Conservation (phyloP, 805 yeast genomes). For the Candida suzukii region DNA sequence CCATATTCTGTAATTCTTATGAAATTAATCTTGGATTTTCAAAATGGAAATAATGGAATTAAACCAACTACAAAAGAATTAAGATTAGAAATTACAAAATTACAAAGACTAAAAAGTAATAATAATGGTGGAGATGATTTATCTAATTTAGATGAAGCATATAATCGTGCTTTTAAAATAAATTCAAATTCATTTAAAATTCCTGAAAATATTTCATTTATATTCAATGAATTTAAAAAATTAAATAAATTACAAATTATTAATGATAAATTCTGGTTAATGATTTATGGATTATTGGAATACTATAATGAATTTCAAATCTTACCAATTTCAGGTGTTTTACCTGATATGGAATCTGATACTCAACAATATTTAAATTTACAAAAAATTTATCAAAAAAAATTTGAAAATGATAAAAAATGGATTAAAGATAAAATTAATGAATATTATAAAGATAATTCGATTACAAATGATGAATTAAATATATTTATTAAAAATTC, state of each 20-base stretch:
- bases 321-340: slow-evolving; percentile 65
- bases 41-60: slow-evolving; percentile 9
- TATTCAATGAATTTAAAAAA: slow-evolving; percentile 17
- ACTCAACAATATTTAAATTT: slow-evolving; percentile 54
- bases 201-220: slow-evolving; percentile 17
- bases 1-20: slow-evolving; percentile 63
- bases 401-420: slow-evolving; percentile 42
- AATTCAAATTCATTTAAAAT: slow-evolving; percentile 29
- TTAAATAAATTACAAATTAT: slow-evolving; percentile 1
- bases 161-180: slow-evolving; percentile 38
- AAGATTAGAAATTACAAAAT: slow-evolving; percentile 8
- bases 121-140: no score
- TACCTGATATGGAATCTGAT: slow-evolving; percentile 88
- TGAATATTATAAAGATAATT: slow-evolving; percentile 5
- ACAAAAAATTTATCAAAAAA: slow-evolving; percentile 49
- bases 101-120: slow-evolving; percentile 7
- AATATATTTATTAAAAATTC: slow-evolving; percentile 57
- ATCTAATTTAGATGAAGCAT: slow-evolving; percentile 26
- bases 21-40: slow-evolving; percentile 43
- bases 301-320: slow-evolving; percentile 36
- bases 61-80: slow-evolving; percentile 16
- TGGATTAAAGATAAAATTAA: slow-evolving; percentile 26
- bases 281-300: slow-evolving; percentile 42
- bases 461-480: slow-evolving; percentile 29
- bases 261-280: slow-evolving; percentile 48